Evolutionary conservation across 257 asterid species (phyloP).

Genomic region (Rauvolfia tetraphylla): DNA sequence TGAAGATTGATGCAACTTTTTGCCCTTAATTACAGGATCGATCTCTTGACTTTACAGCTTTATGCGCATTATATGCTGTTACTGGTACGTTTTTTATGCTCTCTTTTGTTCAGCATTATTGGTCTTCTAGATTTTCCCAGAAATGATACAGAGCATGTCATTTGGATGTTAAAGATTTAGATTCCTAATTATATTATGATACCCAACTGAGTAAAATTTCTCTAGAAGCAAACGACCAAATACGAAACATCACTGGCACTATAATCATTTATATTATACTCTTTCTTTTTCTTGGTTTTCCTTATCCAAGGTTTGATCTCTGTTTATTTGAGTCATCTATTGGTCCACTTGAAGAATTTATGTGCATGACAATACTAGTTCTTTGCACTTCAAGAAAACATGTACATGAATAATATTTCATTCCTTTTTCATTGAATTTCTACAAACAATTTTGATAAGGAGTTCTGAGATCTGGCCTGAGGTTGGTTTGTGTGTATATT

Average conservation of each 20-base stretch:
- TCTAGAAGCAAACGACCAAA: not conserved
- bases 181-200: not conserved
- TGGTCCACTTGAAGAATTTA: not conserved
- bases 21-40: conserved; percentile 56
- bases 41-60: conserved; percentile 70
- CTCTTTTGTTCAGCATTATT: not conserved
- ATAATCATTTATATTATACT: not conserved
- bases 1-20: conserved; percentile 19
- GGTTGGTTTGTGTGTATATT: not conserved
- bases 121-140: not conserved
- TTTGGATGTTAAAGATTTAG: not conserved
- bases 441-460: not conserved
- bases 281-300: not conserved
- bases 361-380: not conserved
- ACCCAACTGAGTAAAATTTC: not conserved
- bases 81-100: conserved; percentile 52
- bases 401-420: too few relatives aligned
- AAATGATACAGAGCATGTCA: not conserved
- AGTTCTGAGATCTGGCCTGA: not conserved
- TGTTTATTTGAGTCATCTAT: not conserved
- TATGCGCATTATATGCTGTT: conserved; percentile 86
- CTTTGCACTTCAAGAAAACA: too few relatives aligned
- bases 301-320: not conserved
- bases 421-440: not conserved
- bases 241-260: not conserved